Evolutionary conservation across 176 grass and related monocot genomes (phyloP).

Genomic region (Musa troglodytarum): DNA sequence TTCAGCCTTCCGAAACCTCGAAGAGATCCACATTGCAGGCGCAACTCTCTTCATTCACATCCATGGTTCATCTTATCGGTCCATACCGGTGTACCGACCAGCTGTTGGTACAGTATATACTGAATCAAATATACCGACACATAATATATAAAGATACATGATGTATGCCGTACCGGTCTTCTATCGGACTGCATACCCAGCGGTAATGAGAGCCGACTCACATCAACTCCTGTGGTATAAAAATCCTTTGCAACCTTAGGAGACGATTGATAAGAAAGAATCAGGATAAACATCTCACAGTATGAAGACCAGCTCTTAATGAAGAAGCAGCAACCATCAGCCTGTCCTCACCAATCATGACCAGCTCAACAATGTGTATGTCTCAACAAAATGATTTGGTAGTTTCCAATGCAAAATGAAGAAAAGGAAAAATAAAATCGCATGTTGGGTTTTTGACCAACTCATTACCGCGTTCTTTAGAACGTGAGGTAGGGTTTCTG

Average conservation of each 20-base stretch:
- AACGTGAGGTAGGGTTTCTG: neutral
- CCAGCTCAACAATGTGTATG: too few species aligned
- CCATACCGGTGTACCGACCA: too few species aligned
- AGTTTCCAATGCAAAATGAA: too few species aligned
- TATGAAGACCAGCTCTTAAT: neutral
- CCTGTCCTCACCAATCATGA: too few species aligned
- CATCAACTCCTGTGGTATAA: constrained; percentile 24
- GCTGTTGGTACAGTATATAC: too few species aligned
- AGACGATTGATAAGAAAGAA: constrained; percentile 2
- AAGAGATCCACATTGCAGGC: neutral
- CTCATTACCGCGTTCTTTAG: neutral
- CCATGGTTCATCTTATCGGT: too few species aligned
- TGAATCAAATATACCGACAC: too few species aligned
- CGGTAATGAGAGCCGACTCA: neutral
- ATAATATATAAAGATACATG: too few species aligned
- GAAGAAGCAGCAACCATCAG: neutral
- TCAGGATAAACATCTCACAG: neutral
- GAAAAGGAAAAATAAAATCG: too few species aligned
- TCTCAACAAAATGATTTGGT: too few species aligned
- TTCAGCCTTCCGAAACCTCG: constrained; percentile 56
- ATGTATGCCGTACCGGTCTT: too few species aligned
- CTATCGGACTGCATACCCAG: too few species aligned
- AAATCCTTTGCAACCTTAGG: constrained; percentile 9
- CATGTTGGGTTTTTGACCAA: neutral
- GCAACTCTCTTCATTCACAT: neutral